These are phyloP conservation scores for Termitomyces sp. DNA, from an alignment of 768 basidiomycete genomes.

Conservation along the genomic window DNA sequence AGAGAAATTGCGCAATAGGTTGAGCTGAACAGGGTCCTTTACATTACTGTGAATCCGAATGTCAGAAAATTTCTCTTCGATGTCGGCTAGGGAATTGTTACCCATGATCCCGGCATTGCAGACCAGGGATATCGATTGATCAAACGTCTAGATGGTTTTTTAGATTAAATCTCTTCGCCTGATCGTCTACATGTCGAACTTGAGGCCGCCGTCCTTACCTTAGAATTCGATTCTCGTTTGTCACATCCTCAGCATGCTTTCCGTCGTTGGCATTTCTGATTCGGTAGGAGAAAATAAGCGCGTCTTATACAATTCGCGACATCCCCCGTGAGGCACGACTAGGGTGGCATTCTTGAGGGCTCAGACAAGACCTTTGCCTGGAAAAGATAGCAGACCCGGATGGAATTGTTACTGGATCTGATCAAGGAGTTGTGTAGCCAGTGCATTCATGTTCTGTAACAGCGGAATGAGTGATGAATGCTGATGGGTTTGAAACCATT, in stretches of 20 bases:
- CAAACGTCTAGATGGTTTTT: constrained; percentile 41
- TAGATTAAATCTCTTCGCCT: constrained; percentile 42
- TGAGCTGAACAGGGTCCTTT: constrained; percentile 54
- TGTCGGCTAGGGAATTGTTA: constrained; percentile 37
- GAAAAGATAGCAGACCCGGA: too few relatives aligned
- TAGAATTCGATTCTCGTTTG: constrained; percentile 38
- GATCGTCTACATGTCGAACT: constrained; percentile 45
- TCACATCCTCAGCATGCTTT: constrained; percentile 38
- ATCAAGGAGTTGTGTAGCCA: constrained; percentile 1
- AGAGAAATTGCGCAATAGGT: constrained; percentile 32
- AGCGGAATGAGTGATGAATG: background rate
- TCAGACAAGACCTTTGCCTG: constrained; percentile 53
- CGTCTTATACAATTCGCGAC: constrained; percentile 42
- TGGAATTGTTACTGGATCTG: background rate
- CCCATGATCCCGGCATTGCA: constrained; percentile 57
- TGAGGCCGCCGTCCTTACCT: constrained; percentile 38
- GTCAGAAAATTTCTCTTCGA: constrained; percentile 50
- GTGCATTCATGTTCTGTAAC: background rate
- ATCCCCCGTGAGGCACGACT: constrained; percentile 46
- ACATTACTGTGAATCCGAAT: constrained; percentile 49
- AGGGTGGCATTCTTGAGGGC: constrained; percentile 54
- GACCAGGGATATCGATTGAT: constrained; percentile 49
- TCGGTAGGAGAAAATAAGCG: background rate
- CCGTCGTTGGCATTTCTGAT: constrained; percentile 27
- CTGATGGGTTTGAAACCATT: background rate